Evolutionary conservation across 2,329 filamentous ascomycete genomes (phyloP), one percentile per base, ranked within the genome.

Genomic region (Rugonectria rugulosa): DNA sequence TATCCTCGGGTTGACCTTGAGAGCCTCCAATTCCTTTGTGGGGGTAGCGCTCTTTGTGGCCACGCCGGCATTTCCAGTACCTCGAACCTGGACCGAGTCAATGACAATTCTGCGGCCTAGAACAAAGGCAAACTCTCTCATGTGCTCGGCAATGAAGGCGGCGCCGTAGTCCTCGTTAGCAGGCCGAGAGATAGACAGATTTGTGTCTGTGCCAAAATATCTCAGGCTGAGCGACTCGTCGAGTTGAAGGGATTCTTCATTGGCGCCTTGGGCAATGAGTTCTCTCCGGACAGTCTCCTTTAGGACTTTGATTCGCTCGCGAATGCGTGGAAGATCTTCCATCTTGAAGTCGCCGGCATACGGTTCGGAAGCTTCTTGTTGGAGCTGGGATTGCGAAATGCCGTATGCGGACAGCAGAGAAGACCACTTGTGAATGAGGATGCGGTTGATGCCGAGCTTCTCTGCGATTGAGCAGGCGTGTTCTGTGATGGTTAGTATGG

Each of bases 141-240:
- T 51, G 48, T 80, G 77, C 19, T 70, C 65, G 1, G 63, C 62
- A 17, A 65, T 64, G 42, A 80, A 78, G 0, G 72, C 73, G 5
- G 61, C 52, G 0, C 65, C 69, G 47, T 75, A 79, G 44, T 77
- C 67, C 9, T 68, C 68, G 15, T 74, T 68, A 4, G 56, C 58
- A 4, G 73, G 70, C 8, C 69, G 72, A 5, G 77, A 63, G 14
- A 83, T 77, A 72, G 80, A 78, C 29, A 83, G 34, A 36, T 61
- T 64, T 1, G 61, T 64, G 7, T 64, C 61, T 0, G 78, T 81
- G 2, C 80, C 79, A 58, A 80, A 77, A 48, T 82, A 81, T 27
- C 79, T 73, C 60, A 82, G 70, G 44, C 78, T 79, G 3, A 82
- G 68, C 31, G 77, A 79, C 15, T 71, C 66, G 7, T 72, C 67